Conservation (phyloP, 768 basidiomycete species). For the Leucosporidium yakuticum region DNA sequence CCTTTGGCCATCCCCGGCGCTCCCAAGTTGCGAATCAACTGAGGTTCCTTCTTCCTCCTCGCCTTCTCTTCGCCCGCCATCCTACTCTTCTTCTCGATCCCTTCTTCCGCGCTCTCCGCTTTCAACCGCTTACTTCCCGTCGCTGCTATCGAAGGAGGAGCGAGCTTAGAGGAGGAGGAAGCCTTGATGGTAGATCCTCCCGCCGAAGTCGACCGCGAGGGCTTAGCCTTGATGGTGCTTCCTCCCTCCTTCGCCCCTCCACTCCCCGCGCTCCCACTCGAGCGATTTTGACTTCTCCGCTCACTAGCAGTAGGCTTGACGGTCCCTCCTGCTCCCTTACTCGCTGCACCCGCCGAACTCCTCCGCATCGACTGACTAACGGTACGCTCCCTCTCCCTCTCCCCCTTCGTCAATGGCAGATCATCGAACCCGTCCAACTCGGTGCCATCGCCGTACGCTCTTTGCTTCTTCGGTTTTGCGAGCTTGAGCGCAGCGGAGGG, state of each 20-base stretch:
- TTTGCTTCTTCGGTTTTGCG: conserved; percentile 9
- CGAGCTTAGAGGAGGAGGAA: not conserved
- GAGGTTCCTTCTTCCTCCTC: conserved; percentile 55
- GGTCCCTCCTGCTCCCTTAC: not conserved
- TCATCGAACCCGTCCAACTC: conserved; percentile 49
- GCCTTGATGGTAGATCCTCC: not conserved
- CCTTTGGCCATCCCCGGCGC: conserved; percentile 63
- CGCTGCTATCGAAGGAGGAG: not conserved
- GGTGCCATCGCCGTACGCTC: conserved; percentile 45
- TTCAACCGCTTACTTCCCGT: conserved; percentile 7
- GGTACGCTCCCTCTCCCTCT: conserved; percentile 31
- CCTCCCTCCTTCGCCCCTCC: not conserved
- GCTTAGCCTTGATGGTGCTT: not conserved
- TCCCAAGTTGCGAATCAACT: conserved; percentile 77
- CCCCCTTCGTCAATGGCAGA: conserved; percentile 41
- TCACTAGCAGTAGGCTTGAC: not conserved
- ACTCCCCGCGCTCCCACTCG: not conserved
- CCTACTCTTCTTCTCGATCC: not conserved
- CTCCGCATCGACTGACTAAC: no score
- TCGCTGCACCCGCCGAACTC: not conserved
- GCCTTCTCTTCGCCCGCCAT: not conserved
- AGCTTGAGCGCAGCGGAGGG: conserved; percentile 2
- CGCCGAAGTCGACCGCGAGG: not conserved
- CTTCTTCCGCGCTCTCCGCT: not conserved
- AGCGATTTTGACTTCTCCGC: not conserved